Evolutionary conservation across 768 basidiomycete species (phyloP), one percentile per base, ranked within the genome.

Genomic region (Hypholoma fasciculare): DNA sequence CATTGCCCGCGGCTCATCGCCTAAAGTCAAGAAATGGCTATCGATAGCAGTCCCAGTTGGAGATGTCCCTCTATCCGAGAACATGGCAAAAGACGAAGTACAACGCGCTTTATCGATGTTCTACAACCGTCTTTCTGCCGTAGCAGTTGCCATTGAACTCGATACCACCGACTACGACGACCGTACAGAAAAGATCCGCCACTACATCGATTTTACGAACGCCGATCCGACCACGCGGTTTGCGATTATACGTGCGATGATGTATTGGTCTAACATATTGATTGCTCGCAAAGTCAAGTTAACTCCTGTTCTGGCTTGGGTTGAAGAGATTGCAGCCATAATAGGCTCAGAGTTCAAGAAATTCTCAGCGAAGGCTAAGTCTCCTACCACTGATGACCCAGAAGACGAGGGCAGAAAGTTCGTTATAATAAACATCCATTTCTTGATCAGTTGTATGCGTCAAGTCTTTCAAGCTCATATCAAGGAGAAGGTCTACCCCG

Each of bases 101-200:
- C 73, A 77, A 0, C 60, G 69, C 2, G 75, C 90, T 38, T 76
- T 90, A 2, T 89, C 92, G 0, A 86, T 86, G 80, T 77, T 96
- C 36, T 85, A 88, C 71, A 97, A 97, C 71, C 85, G 94, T 8
- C 85, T 92, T 64, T 84, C 82, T 49, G 87, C 90, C 11, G 76
- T 90, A 61, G 83, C 88, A 5, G 76, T 92, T 26, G 86, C 85
- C 4, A 78, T 90, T 43, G 81, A 87, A 63, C 81, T 97, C 46
- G 84, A 89, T 47, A 67, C 75, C 1, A 63, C 75, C 2, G 79
- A 81, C 19, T 72, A 80, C 47, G 72, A 72, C 4, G 77, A 79
- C 44, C 84, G 89, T 14, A 70, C 95, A 42, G 71, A 78, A n/a
- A 85, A 84, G 52, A 87, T 89, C 6, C 83, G 79, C 16, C 80